These are phyloP conservation scores for Diaporthe citriasiana DNA, from an alignment of 2,329 filamentous ascomycete species.

Conservation along the genomic window DNA sequence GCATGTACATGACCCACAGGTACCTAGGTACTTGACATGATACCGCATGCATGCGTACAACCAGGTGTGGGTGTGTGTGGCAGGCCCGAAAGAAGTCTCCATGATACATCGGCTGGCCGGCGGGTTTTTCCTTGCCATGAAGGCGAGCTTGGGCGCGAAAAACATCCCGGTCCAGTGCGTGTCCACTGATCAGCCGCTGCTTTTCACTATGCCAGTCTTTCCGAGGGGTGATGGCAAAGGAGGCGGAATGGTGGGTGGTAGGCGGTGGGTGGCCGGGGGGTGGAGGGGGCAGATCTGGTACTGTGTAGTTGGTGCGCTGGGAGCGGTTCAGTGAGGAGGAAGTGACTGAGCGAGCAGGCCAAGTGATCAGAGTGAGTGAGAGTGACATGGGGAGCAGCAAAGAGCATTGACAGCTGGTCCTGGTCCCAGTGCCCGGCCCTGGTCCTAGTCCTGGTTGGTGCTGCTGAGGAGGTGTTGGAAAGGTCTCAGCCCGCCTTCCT, in stretches of 20 bases:
- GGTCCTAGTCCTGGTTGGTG: constrained; percentile 22
- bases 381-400: background rate
- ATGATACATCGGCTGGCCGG: constrained; percentile 29
- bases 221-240: background rate
- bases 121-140: constrained; percentile 27
- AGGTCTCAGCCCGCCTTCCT: constrained; percentile 33
- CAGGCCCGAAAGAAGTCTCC: constrained; percentile 16
- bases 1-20: background rate
- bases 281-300: background rate
- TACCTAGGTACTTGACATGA: background rate
- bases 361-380: background rate
- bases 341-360: background rate
- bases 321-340: background rate
- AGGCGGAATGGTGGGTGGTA: background rate
- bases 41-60: constrained; percentile 15
- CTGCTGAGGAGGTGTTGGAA: constrained; percentile 29
- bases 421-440: constrained; percentile 2
- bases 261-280: constrained; percentile 9
- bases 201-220: constrained; percentile 7
- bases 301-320: background rate
- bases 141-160: constrained; percentile 11
- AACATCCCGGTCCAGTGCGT: constrained; percentile 20
- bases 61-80: constrained; percentile 22
- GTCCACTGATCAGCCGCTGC: constrained; percentile 28
- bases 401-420: constrained; percentile 20